A percentile compares a stretch with the other conserved stretches of the same genome.
Conservation (phyloP, 352 stramenopile genomes). For the Elongisporangium anandrum region DNA sequence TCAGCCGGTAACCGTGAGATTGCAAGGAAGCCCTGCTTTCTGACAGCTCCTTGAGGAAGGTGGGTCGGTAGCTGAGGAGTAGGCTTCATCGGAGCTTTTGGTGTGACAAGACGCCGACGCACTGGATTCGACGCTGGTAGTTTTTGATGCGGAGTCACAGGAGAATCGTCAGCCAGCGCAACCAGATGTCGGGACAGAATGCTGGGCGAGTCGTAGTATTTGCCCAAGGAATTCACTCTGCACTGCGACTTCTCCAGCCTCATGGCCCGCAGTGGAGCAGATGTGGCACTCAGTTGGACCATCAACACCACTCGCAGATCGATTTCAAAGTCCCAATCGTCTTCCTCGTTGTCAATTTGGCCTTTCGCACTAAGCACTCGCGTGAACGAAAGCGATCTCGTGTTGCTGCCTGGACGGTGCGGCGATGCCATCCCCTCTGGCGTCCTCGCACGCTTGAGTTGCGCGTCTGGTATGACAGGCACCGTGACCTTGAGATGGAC, state of each 20-base stretch:
- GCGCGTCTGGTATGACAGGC: neutral
- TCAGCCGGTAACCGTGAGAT: constrained; percentile 1
- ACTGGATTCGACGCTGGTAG: neutral
- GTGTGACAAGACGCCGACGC: neutral
- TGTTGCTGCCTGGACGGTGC: neutral
- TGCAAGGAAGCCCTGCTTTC: constrained; percentile 37
- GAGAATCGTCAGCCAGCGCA: constrained; percentile 2
- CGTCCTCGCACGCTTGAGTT: constrained; percentile 3
- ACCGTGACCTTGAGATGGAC: constrained; percentile 6
- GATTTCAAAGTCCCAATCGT: constrained; percentile 11
- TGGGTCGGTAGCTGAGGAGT: constrained; percentile 1
- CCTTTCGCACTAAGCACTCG: neutral
- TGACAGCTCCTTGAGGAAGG: constrained; percentile 10
- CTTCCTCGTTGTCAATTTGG: neutral
- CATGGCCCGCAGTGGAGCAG: constrained; percentile 34
- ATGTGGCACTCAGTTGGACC: constrained; percentile 6
- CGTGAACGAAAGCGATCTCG: neutral
- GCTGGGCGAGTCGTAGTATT: constrained; percentile 14
- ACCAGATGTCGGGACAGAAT: constrained; percentile 3
- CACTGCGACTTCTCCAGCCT: constrained; percentile 29
- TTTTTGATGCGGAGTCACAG: neutral
- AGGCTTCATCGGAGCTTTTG: neutral
- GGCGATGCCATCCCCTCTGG: neutral
- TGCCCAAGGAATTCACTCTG: constrained; percentile 29
- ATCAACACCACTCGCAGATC: constrained; percentile 13